Evolutionary conservation across 1,284 basidiomycete genomes (phyloP).

Genomic region (Sporisorium reilianum): DNA sequence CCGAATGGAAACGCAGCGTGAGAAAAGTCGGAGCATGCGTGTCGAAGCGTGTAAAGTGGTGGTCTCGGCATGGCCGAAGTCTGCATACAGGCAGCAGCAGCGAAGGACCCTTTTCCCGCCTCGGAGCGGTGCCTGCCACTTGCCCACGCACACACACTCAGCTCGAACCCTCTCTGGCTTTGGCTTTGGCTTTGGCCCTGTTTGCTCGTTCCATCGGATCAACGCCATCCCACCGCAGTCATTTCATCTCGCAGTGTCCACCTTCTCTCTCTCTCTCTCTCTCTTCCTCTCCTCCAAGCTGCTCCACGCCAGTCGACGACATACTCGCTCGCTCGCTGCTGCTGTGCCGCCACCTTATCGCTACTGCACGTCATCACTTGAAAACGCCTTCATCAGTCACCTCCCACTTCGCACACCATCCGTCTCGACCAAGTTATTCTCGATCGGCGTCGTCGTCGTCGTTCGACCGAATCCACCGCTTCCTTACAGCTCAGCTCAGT

Average conservation of each 20-base stretch:
- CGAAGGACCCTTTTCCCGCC: conserved; percentile 7
- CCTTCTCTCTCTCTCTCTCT: background rate
- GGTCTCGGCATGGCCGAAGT: conserved; percentile 12
- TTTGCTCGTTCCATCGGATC: background rate
- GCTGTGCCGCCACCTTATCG: background rate
- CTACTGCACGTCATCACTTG: background rate
- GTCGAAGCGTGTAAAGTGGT: conserved; percentile 5
- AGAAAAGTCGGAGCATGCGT: too few species aligned
- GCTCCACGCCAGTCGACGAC: background rate
- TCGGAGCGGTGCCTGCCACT: conserved; percentile 8
- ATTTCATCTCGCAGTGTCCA: background rate
- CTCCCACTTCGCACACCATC: conserved; percentile 1
- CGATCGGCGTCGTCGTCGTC: background rate
- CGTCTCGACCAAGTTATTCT: background rate
- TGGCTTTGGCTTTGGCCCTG: conserved; percentile 2
- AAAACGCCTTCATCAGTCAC: background rate
- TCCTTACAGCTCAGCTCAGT: background rate
- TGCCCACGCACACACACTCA: too few species aligned
- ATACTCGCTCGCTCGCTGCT: background rate
- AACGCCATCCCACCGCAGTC: background rate
- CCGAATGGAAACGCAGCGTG: background rate
- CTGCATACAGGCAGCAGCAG: background rate
- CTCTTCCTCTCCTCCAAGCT: background rate
- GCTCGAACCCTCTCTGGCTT: conserved; percentile 2
- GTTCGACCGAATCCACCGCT: background rate